Conservation (phyloP, 768 basidiomycete species). For the Mycena vulgaris region DNA sequence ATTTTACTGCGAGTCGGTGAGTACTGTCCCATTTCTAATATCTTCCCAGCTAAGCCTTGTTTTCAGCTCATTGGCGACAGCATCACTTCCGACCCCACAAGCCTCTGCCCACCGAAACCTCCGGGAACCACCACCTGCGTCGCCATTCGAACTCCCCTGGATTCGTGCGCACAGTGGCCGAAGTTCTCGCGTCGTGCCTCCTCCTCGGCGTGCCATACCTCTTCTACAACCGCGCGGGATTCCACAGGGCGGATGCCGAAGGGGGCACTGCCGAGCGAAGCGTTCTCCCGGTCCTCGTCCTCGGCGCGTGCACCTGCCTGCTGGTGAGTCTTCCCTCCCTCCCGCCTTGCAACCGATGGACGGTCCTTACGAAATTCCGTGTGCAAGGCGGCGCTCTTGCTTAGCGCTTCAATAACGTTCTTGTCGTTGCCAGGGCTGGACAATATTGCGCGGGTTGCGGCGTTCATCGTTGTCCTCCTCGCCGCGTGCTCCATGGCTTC, state of each 20-base stretch:
- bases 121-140: constrained; percentile 44
- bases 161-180: constrained; percentile 66
- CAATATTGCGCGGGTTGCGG: constrained; percentile 72
- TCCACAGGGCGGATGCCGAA: constrained; percentile 73
- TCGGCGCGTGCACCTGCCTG: constrained; percentile 77
- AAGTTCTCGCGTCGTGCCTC: constrained; percentile 73
- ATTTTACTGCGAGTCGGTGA: constrained; percentile 78
- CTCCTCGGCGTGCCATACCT: constrained; percentile 88
- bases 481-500: constrained; percentile 80
- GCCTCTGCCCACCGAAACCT: constrained; percentile 71
- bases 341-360: constrained; percentile 42
- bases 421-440: constrained; percentile 85
- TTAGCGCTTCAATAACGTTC: constrained; percentile 88
- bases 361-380: constrained; percentile 29
- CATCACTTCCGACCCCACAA: constrained; percentile 78
- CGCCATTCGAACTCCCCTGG: constrained; percentile 48
- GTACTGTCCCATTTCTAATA: constrained; percentile 42
- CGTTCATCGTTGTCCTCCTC: constrained; percentile 78
- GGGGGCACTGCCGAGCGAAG: constrained; percentile 63
- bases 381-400: constrained; percentile 80
- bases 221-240: constrained; percentile 70
- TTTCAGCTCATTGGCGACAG: constrained; percentile 78
- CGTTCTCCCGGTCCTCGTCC: constrained; percentile 67
- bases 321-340: constrained; percentile 62
- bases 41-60: not conserved